phyloP scores from a whole-genome alignment of 2,329 filamentous ascomycete genomes.

The Hypoxylon sp. region DNA sequence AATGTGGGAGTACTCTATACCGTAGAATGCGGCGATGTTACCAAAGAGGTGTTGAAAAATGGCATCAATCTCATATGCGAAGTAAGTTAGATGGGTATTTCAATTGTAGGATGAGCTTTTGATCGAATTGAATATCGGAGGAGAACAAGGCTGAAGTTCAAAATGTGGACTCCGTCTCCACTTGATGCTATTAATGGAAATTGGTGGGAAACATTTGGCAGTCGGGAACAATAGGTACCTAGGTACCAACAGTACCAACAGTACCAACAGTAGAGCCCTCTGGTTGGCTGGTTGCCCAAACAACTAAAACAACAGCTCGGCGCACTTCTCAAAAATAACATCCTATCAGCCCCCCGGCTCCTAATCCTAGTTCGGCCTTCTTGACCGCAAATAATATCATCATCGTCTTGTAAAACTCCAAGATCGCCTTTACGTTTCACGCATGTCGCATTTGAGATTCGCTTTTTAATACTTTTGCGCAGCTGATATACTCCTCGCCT shows the following conservation, averaged over 20 bases:
- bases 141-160: not conserved
- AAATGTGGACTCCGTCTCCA: not conserved
- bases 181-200: not conserved
- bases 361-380: slow-evolving; percentile 27
- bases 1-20: no score
- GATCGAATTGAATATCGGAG: no score
- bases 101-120: no score
- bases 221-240: no score
- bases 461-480: slow-evolving; percentile 14
- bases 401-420: slow-evolving; percentile 19
- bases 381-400: slow-evolving; percentile 30
- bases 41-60: no score
- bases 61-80: no score
- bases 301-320: slow-evolving; percentile 19
- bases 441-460: slow-evolving; percentile 13
- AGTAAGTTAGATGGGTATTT: no score
- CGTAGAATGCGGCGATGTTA: not conserved
- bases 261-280: no score
- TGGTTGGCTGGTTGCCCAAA: no score
- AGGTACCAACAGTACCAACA: no score
- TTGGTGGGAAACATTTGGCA: not conserved
- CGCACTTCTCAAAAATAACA: slow-evolving; percentile 24
- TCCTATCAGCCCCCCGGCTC: slow-evolving; percentile 23
- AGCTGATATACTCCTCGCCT: slow-evolving; percentile 4
- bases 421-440: slow-evolving; percentile 9